Evolutionary conservation across 495 filamentous ascomycete genomes (phyloP).

Genomic region (Astrocystis sublimbata): DNA sequence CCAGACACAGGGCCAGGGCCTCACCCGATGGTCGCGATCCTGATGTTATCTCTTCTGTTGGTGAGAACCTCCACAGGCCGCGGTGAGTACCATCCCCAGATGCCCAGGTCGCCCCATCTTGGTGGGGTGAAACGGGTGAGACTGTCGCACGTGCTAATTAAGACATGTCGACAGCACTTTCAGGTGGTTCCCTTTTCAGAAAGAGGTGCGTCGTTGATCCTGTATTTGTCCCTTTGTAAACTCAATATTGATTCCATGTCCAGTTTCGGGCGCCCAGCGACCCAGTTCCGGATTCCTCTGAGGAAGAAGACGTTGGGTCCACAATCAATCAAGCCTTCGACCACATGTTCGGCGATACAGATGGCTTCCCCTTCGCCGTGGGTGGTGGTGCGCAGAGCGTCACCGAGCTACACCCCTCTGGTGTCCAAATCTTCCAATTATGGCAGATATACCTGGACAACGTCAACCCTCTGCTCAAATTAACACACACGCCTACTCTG

Average conservation of each 20-base stretch:
- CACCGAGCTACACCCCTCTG: conserved; percentile 59
- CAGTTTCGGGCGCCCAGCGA: conserved; percentile 47
- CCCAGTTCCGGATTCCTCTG: conserved; percentile 54
- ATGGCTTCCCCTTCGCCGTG: conserved; percentile 62
- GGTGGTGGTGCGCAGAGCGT: conserved; percentile 50
- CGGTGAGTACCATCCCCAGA: conserved; percentile 16
- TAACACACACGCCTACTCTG: conserved; percentile 65
- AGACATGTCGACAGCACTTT: conserved; percentile 27
- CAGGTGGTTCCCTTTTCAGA: conserved; percentile 46
- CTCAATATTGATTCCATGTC: conserved; percentile 20
- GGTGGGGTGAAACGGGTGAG: conserved; percentile 2
- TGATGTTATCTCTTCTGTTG: conserved; percentile 31
- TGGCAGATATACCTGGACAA: conserved; percentile 73
- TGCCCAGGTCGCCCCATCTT: too few species aligned
- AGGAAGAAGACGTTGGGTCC: conserved; percentile 59
- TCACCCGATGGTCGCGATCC: conserved; percentile 28
- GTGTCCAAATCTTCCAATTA: conserved; percentile 70
- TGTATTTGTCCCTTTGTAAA: neutral
- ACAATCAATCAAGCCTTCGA: conserved; percentile 57
- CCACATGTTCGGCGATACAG: conserved; percentile 51
- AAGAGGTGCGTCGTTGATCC: conserved; percentile 41
- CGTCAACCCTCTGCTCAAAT: conserved; percentile 69
- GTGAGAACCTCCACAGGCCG: conserved; percentile 30
- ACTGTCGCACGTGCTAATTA: conserved; percentile 14
- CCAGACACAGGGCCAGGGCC: conserved; percentile 30